Conservation (phyloP, 2,329 filamentous ascomycete genomes). For the Claviceps cyperi region DNA sequence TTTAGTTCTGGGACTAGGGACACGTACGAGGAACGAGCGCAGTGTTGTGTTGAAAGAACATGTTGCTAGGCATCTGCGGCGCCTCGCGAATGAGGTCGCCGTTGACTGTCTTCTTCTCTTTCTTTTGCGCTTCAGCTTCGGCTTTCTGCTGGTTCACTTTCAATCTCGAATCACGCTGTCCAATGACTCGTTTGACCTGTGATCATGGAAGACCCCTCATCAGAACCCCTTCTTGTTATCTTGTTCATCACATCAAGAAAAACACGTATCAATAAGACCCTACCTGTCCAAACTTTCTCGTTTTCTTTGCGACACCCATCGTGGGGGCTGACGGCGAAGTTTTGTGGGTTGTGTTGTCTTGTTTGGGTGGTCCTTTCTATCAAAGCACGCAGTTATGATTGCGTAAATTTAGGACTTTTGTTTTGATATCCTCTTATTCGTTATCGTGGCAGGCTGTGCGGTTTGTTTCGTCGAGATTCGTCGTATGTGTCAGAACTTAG, state of each 20-base stretch:
- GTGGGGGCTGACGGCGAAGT: slow-evolving; percentile 1
- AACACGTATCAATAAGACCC: slow-evolving; percentile 18
- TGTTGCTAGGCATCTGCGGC: slow-evolving; percentile 65
- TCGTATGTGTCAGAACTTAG: background rate
- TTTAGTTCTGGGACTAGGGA: too few species aligned
- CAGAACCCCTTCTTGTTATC: background rate
- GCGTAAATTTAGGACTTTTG: too few species aligned
- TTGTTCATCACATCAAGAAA: background rate
- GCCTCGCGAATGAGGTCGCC: slow-evolving; percentile 60
- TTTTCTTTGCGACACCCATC: slow-evolving; percentile 85
- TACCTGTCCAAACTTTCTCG: slow-evolving; percentile 73
- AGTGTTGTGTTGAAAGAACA: slow-evolving; percentile 85
- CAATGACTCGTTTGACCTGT: slow-evolving; percentile 68
- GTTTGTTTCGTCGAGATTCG: background rate
- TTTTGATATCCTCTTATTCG: too few species aligned
- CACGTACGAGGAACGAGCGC: slow-evolving; percentile 51
- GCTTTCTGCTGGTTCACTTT: slow-evolving; percentile 66
- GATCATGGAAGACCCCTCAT: background rate
- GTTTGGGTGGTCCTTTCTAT: background rate
- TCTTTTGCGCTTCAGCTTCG: slow-evolving; percentile 42
- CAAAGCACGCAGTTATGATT: too few species aligned
- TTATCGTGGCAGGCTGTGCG: background rate
- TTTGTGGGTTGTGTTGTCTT: background rate
- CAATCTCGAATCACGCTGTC: slow-evolving; percentile 63
- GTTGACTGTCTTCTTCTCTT: slow-evolving; percentile 39